Conservation (phyloP, 345 rosid genomes). For the Rhizophora apiculata region DNA sequence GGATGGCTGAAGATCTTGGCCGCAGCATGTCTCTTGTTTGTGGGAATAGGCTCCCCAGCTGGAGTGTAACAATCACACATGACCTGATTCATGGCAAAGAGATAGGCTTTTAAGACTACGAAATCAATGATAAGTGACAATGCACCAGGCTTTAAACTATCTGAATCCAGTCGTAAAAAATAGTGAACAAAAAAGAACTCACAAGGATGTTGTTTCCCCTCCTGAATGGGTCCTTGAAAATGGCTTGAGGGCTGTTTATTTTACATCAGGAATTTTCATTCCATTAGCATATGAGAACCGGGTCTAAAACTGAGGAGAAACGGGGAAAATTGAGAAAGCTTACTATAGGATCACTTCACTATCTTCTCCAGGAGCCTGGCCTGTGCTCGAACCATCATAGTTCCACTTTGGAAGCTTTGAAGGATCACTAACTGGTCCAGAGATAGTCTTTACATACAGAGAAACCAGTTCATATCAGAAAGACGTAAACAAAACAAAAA, state of each 20-base stretch:
- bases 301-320: neutral
- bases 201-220: slow-evolving; percentile 86
- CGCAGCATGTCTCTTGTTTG: slow-evolving; percentile 73
- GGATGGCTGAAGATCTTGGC: slow-evolving; percentile 75
- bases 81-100: slow-evolving; percentile 43
- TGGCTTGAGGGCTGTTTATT: slow-evolving; percentile 80
- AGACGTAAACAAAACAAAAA: neutral
- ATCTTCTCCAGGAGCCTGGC: slow-evolving; percentile 89
- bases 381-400: slow-evolving; percentile 88
- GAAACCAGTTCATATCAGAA: neutral
- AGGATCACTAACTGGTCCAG: slow-evolving; percentile 30
- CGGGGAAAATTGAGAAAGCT: slow-evolving; percentile 6
- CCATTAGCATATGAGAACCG: neutral
- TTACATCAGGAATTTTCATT: slow-evolving; percentile 4
- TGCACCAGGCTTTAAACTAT: too few relatives aligned
- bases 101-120: neutral
- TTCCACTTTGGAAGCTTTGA: slow-evolving; percentile 32
- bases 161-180: neutral
- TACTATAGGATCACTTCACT: slow-evolving; percentile 94
- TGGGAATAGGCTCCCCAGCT: slow-evolving; percentile 85
- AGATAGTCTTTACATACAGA: slow-evolving; percentile 12
- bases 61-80: slow-evolving; percentile 95
- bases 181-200: slow-evolving; percentile 22
- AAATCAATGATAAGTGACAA: neutral
- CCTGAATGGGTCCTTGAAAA: slow-evolving; percentile 89